A percentile compares a stretch with the other conserved stretches of the same genome.
Conservation (phyloP, 306 rosid species). For the Glycine tomentella region DNA sequence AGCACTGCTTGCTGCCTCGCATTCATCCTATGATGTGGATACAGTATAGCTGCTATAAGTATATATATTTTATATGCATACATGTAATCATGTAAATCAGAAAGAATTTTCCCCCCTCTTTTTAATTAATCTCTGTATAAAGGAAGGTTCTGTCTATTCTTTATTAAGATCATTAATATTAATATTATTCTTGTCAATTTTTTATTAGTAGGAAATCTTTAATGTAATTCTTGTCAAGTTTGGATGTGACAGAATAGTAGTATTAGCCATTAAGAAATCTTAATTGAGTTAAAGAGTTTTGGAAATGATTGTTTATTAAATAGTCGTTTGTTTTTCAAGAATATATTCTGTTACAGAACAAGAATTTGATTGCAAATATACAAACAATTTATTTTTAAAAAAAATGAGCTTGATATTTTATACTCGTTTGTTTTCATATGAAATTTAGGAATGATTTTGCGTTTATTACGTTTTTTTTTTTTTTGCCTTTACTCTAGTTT, state of each 20-base stretch:
- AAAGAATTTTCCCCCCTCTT: constrained; percentile 45
- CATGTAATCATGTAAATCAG: constrained; percentile 67
- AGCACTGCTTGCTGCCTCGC: constrained; percentile 75
- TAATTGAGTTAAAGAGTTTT: not conserved
- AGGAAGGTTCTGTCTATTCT: constrained; percentile 54
- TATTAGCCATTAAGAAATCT: not conserved
- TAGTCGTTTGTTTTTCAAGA: not conserved
- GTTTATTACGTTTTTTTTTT: too few relatives aligned
- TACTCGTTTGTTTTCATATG: too few relatives aligned
- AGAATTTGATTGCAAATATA: too few relatives aligned
- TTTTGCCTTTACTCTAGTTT: too few relatives aligned
- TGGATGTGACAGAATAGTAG: constrained; percentile 6
- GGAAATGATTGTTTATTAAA: not conserved
- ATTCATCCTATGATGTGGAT: constrained; percentile 67
- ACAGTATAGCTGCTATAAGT: constrained; percentile 47
- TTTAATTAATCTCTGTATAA: constrained; percentile 49
- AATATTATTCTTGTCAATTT: constrained; percentile 44
- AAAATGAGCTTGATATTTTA: too few relatives aligned
- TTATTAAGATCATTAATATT: constrained; percentile 42
- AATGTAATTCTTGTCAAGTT: not conserved
- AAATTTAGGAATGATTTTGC: too few relatives aligned
- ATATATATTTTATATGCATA: constrained; percentile 43
- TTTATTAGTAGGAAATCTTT: constrained; percentile 3
- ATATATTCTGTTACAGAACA: not conserved
- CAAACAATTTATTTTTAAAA: too few relatives aligned